A percentile compares a stretch with the other conserved stretches of the same genome.
Conservation (phyloP, 2,329 filamentous ascomycete genomes). For the Acephala macrosclerotiorum region DNA sequence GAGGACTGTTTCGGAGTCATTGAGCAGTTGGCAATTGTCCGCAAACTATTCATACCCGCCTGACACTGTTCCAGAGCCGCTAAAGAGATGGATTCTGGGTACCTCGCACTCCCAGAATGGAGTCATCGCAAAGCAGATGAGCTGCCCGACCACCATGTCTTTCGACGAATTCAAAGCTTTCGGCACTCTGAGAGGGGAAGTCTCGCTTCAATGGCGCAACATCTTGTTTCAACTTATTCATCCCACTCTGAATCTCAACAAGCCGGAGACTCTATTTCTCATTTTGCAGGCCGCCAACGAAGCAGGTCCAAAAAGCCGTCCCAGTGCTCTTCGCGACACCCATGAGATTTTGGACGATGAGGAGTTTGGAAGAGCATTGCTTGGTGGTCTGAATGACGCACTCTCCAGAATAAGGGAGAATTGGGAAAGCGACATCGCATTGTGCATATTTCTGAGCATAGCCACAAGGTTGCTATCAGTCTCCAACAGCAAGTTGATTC, state of each 20-base stretch:
- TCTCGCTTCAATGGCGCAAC: conserved; percentile 60
- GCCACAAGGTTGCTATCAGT: too few species aligned
- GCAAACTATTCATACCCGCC: conserved; percentile 15
- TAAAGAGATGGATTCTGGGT: too few species aligned
- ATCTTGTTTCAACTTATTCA: conserved; percentile 57
- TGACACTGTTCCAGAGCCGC: neutral
- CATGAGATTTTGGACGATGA: conserved; percentile 48
- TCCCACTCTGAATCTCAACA: conserved; percentile 58
- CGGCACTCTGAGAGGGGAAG: conserved; percentile 54
- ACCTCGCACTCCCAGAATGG: conserved; percentile 16
- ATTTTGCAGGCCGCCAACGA: conserved; percentile 58
- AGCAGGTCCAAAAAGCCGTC: conserved; percentile 47
- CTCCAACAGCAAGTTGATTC: too few species aligned
- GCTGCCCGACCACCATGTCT: conserved; percentile 56
- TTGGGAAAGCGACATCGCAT: conserved; percentile 48
- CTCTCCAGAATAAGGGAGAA: conserved; percentile 52
- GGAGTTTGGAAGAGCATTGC: conserved; percentile 44
- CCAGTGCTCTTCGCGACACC: conserved; percentile 39
- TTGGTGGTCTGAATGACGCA: conserved; percentile 44
- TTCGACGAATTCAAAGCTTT: conserved; percentile 62
- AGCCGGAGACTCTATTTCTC: conserved; percentile 54
- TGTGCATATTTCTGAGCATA: too few species aligned
- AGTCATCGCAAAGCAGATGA: conserved; percentile 56
- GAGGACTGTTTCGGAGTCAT: neutral
- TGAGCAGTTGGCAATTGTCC: conserved; percentile 6